phyloP scores from a whole-genome alignment of 2,329 filamentous ascomycete genomes.

The Diaporthe velutina region DNA sequence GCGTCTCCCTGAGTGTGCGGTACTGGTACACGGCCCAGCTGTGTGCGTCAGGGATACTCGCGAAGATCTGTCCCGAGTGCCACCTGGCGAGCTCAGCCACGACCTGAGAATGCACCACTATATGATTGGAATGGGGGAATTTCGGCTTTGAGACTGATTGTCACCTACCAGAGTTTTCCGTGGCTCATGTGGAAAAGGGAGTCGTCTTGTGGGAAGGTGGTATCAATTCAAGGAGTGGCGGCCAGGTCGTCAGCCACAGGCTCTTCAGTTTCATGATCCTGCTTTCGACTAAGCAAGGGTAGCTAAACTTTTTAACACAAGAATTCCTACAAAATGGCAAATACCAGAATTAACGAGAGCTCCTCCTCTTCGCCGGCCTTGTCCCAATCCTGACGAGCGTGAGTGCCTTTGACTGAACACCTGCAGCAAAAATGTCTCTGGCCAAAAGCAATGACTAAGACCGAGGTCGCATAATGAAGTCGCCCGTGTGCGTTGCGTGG shows the following conservation, averaged over 20 bases:
- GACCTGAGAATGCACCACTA: not conserved
- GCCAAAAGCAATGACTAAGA: not conserved
- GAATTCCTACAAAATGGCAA: not conserved
- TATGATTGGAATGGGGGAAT: not conserved
- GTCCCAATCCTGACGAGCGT: not conserved
- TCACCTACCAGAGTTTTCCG: not conserved
- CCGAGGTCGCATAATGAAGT: not conserved
- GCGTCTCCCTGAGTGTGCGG: constrained; percentile 6
- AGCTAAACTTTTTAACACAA: not conserved
- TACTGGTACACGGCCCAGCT: constrained; percentile 23
- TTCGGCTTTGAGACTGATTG: no score
- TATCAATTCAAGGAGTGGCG: not conserved
- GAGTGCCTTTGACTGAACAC: not conserved
- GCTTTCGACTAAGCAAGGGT: not conserved
- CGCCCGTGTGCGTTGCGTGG: not conserved
- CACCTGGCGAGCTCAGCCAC: not conserved
- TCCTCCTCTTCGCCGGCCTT: not conserved
- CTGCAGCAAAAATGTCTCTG: not conserved
- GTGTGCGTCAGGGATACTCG: not conserved
- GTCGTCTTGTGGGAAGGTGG: not conserved
- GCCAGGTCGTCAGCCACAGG: not conserved
- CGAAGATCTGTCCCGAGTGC: not conserved
- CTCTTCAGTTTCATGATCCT: not conserved
- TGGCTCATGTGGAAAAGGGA: not conserved
- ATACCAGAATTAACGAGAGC: not conserved